Evolutionary conservation across 495 filamentous ascomycete genomes (phyloP), one percentile per base, ranked within the genome.

Genomic region (Neurospora sp.): DNA sequence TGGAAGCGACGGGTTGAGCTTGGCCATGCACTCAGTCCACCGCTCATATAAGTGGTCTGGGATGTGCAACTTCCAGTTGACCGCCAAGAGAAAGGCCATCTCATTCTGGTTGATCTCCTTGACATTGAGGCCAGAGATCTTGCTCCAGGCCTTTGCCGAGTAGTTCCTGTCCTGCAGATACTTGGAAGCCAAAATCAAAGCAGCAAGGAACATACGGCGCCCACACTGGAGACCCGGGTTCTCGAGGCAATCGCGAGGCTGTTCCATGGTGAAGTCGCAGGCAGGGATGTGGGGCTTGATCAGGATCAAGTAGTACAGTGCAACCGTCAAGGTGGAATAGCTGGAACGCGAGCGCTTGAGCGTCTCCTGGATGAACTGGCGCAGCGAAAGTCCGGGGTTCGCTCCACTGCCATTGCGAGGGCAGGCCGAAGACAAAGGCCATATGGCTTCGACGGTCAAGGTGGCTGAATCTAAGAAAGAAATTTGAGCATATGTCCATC

Each of bases 91-190:
- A 81, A 98, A 99, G 54, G 93, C 90, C 85, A 97, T 92, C 83
- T 99, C 96, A 80, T 98, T 98, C 76, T 92, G 90, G 83, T 98
- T 98, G 81, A 99, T 97, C 83, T 99, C 96, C 40, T 87, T 82
- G 0, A 93, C 93, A 66, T 66, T 66, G 23, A 66, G 54, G 27
- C 54, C 54, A 66, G 54, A 66, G 27, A 66, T 66, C 14, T 66
- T 66, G 54, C 54, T 66, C 54, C 54, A 66, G 14, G 54, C 54
- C 54, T 37, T 66, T 31, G 54, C 54, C 14, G 96, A 98, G 82
- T 94, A 99, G 82, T 98, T 99, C 62, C 96, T 92, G 81, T 99
- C 96, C 81, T 99, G 96, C 48, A 98, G 86, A 81, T 97, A 99
- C 84, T 99, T 99, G 31, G 96, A 98, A 4, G 94, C 93, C 69